Conservation (phyloP, 2,329 filamentous ascomycete genomes). For the Colletotrichum nymphaeae region DNA sequence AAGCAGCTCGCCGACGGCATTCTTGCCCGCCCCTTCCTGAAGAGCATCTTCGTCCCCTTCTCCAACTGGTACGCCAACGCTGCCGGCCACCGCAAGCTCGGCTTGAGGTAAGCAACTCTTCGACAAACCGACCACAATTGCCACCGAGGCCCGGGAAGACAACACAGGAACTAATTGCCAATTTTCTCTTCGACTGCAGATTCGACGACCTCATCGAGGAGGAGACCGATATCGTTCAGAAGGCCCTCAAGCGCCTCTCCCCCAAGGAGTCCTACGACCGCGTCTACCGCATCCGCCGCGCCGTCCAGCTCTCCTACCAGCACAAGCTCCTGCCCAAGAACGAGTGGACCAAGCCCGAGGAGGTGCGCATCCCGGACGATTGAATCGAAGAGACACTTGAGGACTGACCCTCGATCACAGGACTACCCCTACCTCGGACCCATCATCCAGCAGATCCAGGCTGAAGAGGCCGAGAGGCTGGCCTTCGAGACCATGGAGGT, state of each 20-base stretch:
- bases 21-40: constrained; percentile 87
- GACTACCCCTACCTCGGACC: constrained; percentile 66
- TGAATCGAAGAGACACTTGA: background rate
- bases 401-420: constrained; percentile 43
- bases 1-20: constrained; percentile 51
- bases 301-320: constrained; percentile 79
- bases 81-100: constrained; percentile 92
- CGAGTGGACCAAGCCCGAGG: constrained; percentile 69
- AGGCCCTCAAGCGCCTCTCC: constrained; percentile 89
- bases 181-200: constrained; percentile 58
- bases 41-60: constrained; percentile 81
- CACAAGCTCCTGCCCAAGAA: constrained; percentile 74
- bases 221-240: constrained; percentile 87
- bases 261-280: constrained; percentile 95
- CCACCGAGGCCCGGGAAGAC: background rate
- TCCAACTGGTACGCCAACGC: constrained; percentile 91
- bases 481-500: constrained; percentile 63
- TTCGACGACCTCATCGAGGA: constrained; percentile 95
- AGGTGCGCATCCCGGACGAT: constrained; percentile 50
- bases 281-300: constrained; percentile 95
- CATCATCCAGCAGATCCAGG: constrained; percentile 63
- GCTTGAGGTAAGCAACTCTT: constrained; percentile 76
- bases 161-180: constrained; percentile 3
- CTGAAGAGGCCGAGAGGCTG: constrained; percentile 62
- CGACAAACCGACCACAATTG: background rate